phyloP scores from a whole-genome alignment of 306 rosid genomes.

The Ammopiptanthus mongolicus region DNA sequence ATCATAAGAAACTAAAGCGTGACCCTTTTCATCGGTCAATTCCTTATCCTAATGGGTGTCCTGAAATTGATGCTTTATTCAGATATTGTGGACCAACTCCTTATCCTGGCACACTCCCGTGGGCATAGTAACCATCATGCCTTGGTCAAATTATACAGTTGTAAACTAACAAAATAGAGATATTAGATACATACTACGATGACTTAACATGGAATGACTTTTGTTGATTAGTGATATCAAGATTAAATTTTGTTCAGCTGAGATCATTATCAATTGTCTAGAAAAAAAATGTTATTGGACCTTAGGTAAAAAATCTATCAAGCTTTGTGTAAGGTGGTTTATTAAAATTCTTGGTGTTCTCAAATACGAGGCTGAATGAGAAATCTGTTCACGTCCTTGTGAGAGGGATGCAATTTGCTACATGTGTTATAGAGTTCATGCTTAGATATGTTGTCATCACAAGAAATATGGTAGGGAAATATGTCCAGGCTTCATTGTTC shows the following conservation, averaged over 20 bases:
- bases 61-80: slow-evolving; percentile 85
- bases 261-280: not conserved
- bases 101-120: slow-evolving; percentile 66
- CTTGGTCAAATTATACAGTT: not conserved
- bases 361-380: not conserved
- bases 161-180: slow-evolving; percentile 19
- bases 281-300: slow-evolving; percentile 1
- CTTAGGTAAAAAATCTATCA: not conserved
- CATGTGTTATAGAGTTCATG: not conserved
- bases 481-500: not conserved
- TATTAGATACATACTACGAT: not conserved
- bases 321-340: not conserved
- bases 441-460: not conserved
- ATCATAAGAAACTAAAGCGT: slow-evolving; percentile 65
- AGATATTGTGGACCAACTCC: slow-evolving; percentile 76
- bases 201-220: not conserved
- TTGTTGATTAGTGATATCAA: not conserved
- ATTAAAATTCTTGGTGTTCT: not conserved
- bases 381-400: not conserved
- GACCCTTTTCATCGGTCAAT: slow-evolving; percentile 89
- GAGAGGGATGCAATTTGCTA: not conserved
- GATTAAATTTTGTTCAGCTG: slow-evolving; percentile 12
- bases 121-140: slow-evolving; percentile 33
- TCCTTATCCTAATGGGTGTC: slow-evolving; percentile 89
- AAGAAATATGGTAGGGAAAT: not conserved